Conservation (phyloP, 768 basidiomycete genomes). For the Nevesoporus exiguus region DNA sequence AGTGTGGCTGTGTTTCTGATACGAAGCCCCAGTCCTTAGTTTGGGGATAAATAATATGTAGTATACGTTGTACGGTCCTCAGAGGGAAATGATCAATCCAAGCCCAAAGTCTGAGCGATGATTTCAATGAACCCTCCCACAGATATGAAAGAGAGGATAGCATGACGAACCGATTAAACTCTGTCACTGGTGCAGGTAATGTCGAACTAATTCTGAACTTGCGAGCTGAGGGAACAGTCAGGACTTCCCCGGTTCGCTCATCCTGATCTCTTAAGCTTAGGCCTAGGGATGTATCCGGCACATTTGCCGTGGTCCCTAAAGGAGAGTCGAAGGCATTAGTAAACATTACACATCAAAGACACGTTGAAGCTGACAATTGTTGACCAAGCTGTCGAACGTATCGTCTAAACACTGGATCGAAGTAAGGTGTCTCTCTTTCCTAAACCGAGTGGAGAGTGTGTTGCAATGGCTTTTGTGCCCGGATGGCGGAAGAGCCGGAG, state of each 20-base stretch:
- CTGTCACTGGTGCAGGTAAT: conserved; percentile 30
- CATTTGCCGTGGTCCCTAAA: conserved; percentile 27
- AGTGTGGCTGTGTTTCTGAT: conserved; percentile 30
- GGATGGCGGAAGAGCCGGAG: conserved; percentile 17
- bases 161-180: conserved; percentile 28
- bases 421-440: conserved; percentile 31
- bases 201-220: conserved; percentile 27
- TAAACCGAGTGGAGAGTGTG: conserved; percentile 33
- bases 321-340: not conserved
- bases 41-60: conserved; percentile 45
- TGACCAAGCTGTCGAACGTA: conserved; percentile 28
- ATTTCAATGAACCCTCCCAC: not conserved
- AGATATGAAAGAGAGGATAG: not conserved
- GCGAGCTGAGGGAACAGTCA: conserved; percentile 32
- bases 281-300: conserved; percentile 30
- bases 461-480: conserved; percentile 36
- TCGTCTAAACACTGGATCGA: conserved; percentile 27
- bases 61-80: conserved; percentile 33
- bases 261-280: conserved; percentile 24
- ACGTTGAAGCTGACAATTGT: conserved; percentile 25
- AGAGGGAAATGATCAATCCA: conserved; percentile 35
- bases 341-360: not conserved
- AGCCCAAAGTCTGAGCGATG: conserved; percentile 22
- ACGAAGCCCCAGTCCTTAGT: conserved; percentile 43
- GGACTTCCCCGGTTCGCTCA: conserved; percentile 23